Evolutionary conservation across 495 filamentous ascomycete species (phyloP).

Genomic region (Hypoxylon perforatum): DNA sequence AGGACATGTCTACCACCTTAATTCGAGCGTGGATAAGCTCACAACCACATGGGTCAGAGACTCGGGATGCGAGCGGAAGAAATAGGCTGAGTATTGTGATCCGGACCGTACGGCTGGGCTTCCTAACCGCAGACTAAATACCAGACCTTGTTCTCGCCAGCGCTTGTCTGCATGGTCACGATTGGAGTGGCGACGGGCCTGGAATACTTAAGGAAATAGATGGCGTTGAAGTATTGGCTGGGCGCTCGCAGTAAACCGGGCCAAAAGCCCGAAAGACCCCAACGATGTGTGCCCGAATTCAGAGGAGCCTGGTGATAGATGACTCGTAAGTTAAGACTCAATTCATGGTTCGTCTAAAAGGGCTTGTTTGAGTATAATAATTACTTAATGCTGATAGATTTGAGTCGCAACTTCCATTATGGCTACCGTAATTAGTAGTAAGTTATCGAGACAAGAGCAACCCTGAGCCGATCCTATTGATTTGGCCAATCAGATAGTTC

Average conservation of each 20-base stretch:
- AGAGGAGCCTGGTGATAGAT: neutral
- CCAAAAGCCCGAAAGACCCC: slow-evolving; percentile 24
- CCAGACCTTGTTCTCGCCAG: slow-evolving; percentile 30
- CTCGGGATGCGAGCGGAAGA: slow-evolving; percentile 11
- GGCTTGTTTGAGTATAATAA: too few species aligned
- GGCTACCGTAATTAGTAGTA: neutral
- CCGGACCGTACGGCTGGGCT: slow-evolving; percentile 25
- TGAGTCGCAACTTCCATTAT: too few species aligned
- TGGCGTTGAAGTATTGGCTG: slow-evolving; percentile 37
- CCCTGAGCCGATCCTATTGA: slow-evolving; percentile 36
- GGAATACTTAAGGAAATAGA: slow-evolving; percentile 29
- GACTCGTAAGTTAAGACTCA: too few species aligned
- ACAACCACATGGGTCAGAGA: neutral
- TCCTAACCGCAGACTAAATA: slow-evolving; percentile 33
- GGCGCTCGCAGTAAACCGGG: slow-evolving; percentile 23
- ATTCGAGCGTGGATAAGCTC: slow-evolving; percentile 4
- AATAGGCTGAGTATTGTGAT: slow-evolving; percentile 41
- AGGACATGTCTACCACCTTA: slow-evolving; percentile 1
- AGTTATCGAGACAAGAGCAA: neutral
- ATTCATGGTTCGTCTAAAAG: too few species aligned
- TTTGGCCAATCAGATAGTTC: slow-evolving; percentile 25
- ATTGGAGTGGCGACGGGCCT: slow-evolving; percentile 7
- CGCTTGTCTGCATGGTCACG: slow-evolving; percentile 13
- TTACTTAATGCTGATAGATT: too few species aligned
- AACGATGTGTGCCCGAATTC: slow-evolving; percentile 21